Evolutionary conservation across 805 yeast species (phyloP), one percentile per base, ranked within the genome.

Genomic region (Metschnikowia chrysomelidarum): DNA sequence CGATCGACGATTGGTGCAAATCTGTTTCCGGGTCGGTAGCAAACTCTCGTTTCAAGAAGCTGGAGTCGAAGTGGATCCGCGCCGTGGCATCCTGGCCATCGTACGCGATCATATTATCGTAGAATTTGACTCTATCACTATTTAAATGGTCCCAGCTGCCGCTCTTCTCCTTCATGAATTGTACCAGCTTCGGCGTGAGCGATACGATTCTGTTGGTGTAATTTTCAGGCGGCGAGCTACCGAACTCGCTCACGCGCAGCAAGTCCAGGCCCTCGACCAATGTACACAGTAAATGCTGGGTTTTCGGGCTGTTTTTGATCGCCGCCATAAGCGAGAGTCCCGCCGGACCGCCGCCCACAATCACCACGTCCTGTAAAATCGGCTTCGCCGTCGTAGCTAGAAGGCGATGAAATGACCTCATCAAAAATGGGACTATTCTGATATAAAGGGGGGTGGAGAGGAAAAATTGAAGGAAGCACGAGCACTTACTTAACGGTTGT

Each of bases 341-440:
- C 1, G 98, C 98, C 1, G 98, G 96, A 0, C 98, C 98, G 6
- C 95, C 98, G 23, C 98, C 98, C 23, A 93, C 84, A 35, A 93
- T 84, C 6, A 87, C 80, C 14, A 93, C 76, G 59, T 91, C 97
- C 19, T 59, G 68, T 6, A 48, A 50, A 20, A 33, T 27, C 11
- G 51, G 46, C 26, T 25, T 35, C 3, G 42, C 46, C 7, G 41
- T 25, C 4, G 46, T 41, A 14, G 48, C 21, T 6, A 41, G 34
- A 9, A 34, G 19, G 21, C 50, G 36, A 29, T 21, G 40, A 23
- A 40, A 33, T 18, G 20, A 10, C 10, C 31, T 34, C 49, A 44
- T 42, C n/a, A n/a, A n/a, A n/a, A n/a, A n/a, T n/a, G n/a, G n/a
- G n/a, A n/a, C n/a, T n/a, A 18, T 17, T 13, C 14, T 11, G 13